Evolutionary conservation across 371 early-diverging fungal species (phyloP), one percentile per base, ranked within the genome.

Genomic region (Catenaria anguillulae): DNA sequence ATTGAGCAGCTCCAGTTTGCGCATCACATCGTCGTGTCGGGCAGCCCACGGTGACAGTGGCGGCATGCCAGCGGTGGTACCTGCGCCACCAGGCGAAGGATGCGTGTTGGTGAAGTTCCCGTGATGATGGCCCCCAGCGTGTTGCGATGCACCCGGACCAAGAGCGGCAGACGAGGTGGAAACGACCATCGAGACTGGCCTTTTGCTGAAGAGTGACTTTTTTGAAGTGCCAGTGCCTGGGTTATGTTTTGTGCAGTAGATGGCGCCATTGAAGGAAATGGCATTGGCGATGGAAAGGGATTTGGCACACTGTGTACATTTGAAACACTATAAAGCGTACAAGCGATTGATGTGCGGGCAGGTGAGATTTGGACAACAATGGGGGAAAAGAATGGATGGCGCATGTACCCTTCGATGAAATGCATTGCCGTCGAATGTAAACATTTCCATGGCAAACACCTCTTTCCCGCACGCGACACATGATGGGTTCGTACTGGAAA

Each of bases 211-310:
- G n/a, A n/a, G 68, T 31, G 43, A 50, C 12, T 71, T 67, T 54
- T 50, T 67, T 34, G 64, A 6, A 64, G 46, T 67, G 56, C n/a
- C n/a, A n/a, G n/a, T n/a, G 56, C 64, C n/a, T 26, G 58, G 58
- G 46, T n/a, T 34, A 61, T 62, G 36, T 24, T 58, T 58, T 17
- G 42, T 58, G 42, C 58, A 58, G 34, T 2, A 58, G 34, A 58
- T 58, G 43, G 10, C 36, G 31, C 58, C 58, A 19, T 36, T 42
- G 43, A 42, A 36, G 13, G 58, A 33, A 19, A 58, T 33, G 24
- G 34, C 58, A 26, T 58, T 58, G 58, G 13, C 36, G 15, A 58
- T 58, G 24, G 40, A n/a, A 17, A 58, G 58, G 15, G 58, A 8
- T 10, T 29, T 33, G 8, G 15, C 12, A 36, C 58, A 58, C 24